Base-by-base conservation (phyloP, 495 filamentous ascomycete species). In the Physcia stellaris region DNA sequence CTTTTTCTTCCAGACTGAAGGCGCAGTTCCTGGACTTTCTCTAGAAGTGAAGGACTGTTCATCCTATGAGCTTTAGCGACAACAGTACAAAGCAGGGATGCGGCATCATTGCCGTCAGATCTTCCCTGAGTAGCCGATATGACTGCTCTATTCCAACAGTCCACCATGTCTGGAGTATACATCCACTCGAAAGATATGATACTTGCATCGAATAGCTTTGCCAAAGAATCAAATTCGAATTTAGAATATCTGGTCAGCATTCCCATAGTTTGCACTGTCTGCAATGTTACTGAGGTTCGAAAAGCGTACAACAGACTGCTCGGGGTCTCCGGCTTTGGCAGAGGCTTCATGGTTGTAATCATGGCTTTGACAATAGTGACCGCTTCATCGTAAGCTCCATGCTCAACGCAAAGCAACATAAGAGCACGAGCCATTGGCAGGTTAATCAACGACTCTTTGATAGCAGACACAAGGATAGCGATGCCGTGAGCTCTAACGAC, bases 401-500 rank as follows among this genome's bases (percentile, higher is more conserved):
- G 24, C 22, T 24, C 16, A 20, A 42, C 31, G 12, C 47, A 45
- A 15, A 43, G n/a, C 16, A 9, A 11, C 5, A 41, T 19, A 1
- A 49, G 16, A 2, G 33, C 23, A 11, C 38, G 24, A 12, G 41
- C 38, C 13, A 39, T 26, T 18, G 59, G 41, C 13, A 58, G 45
- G n/a, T 57, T 53, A 16, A 73, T 24, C 7, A 64, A 24, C n/a
- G 55, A 56, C n/a, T 71, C 67, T 11, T 42, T 31, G 29, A 77
- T 66, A 43, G 77, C 73, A 7, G 66, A 58, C 19, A 59, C 62
- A 21, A 87, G 50, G 23, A 80, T 56, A 24, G 59, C 47, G 7
- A 84, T 51, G n/a, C 76, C 79, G 39, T 84, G 78, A 4, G 79
- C 68, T 39, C 80, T 69, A 17, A 78, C 77, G 27, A 80, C 66